These are phyloP conservation scores for Labyrinthula sp. DNA, from an alignment of 352 stramenopile genomes.

Conservation along the genomic window DNA sequence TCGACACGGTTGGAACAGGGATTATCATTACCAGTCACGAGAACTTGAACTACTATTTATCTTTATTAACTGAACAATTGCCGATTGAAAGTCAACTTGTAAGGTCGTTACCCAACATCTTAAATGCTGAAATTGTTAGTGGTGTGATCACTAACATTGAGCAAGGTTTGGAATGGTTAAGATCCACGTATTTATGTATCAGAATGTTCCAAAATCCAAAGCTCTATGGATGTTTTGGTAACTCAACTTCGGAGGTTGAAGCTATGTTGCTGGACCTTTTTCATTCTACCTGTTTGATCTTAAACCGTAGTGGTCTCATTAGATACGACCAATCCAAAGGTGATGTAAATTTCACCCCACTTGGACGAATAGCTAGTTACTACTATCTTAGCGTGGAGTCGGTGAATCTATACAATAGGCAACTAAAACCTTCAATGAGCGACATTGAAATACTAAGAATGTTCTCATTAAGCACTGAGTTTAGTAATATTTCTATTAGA, in stretches of 20 bases:
- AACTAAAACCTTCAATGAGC: slow-evolving; percentile 95
- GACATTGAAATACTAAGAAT: slow-evolving; percentile 97
- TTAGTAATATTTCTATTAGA: slow-evolving; percentile 90
- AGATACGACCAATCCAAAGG: slow-evolving; percentile 88
- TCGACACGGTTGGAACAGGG: slow-evolving; percentile 69
- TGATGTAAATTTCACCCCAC: slow-evolving; percentile 77
- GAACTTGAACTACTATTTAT: slow-evolving; percentile 97
- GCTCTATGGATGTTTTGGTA: slow-evolving; percentile 87
- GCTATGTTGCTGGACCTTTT: slow-evolving; percentile 74
- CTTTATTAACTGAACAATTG: slow-evolving; percentile 95
- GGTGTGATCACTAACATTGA: slow-evolving; percentile 74
- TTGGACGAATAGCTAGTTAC: slow-evolving; percentile 89
- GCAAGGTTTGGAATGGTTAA: slow-evolving; percentile 89
- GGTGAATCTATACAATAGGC: slow-evolving; percentile 93
- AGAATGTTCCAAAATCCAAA: slow-evolving; percentile 89
- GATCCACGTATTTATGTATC: slow-evolving; percentile 98
- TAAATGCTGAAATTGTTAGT: slow-evolving; percentile 96
- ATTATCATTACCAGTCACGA: slow-evolving; percentile 98
- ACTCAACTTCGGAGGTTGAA: slow-evolving; percentile 53
- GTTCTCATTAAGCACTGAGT: slow-evolving; percentile 95
- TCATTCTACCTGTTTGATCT: slow-evolving; percentile 75
- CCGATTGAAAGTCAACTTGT: slow-evolving; percentile 97
- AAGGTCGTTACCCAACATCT: slow-evolving; percentile 76
- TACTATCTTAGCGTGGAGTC: slow-evolving; percentile 97
- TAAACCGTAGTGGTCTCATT: slow-evolving; percentile 89